Conservation (phyloP, 2,329 filamentous ascomycete species). For the Cladosporium sp. region DNA sequence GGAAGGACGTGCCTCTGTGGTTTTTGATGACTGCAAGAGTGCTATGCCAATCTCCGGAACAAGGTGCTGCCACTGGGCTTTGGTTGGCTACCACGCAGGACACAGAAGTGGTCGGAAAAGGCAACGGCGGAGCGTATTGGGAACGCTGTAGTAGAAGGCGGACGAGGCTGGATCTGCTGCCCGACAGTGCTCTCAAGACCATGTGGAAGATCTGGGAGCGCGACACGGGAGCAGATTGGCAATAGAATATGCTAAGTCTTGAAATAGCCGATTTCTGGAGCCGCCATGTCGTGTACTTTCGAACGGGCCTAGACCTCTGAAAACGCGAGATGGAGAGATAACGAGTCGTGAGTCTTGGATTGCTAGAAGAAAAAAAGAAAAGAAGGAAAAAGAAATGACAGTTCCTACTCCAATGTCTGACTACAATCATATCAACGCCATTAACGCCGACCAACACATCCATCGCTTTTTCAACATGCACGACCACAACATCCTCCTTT, state of each 20-base stretch:
- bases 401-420: too few species aligned
- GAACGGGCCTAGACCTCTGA: too few species aligned
- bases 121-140: constrained; percentile 12
- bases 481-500: not conserved
- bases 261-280: too few species aligned
- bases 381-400: too few species aligned
- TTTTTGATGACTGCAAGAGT: constrained; percentile 9
- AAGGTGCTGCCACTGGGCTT: constrained; percentile 18
- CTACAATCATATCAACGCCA: too few species aligned
- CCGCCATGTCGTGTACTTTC: too few species aligned
- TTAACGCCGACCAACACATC: too few species aligned
- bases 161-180: constrained; percentile 6
- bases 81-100: constrained; percentile 15
- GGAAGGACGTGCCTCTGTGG: constrained; percentile 11
- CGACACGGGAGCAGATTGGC: constrained; percentile 8
- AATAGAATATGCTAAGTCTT: too few species aligned
- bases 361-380: too few species aligned
- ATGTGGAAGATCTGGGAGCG: constrained; percentile 12
- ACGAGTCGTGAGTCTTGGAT: too few species aligned
- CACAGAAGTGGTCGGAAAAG: not conserved
- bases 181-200: not conserved
- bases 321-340: too few species aligned
- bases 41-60: constrained; percentile 11
- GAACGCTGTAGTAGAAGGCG: constrained; percentile 6
- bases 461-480: constrained; percentile 6